Evolutionary conservation across 164 flowering plant genomes (phyloP), one percentile per base, ranked within the genome.

Genomic region (Chloranthus sessilifolius): DNA sequence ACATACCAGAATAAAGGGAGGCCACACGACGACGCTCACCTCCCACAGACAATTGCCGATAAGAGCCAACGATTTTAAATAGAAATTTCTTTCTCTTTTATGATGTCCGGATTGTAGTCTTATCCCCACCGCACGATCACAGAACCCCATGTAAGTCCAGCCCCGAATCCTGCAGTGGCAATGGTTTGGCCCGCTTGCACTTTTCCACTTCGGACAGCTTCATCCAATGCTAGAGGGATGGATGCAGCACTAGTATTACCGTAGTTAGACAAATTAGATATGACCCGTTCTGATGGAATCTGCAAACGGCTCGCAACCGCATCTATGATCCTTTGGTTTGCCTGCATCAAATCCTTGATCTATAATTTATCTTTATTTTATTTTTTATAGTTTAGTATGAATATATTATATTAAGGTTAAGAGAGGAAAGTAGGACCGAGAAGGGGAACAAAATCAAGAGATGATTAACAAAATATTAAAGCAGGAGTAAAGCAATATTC

Each of bases 191-290:
- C 98, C 21, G 82, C 20, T 64, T 78, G 62, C 38, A 90, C 91
- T 67, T 78, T 84, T 44, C 98, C 95, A 29, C 80, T 67, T 55
- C 88, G 64, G 39, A 90, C 83, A 36, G 95, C 94, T 74, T 82
- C 98, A 61, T 90, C 98, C 72, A 90, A 61, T 25, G 95, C 98
- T 71, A 92, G 57, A 0, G 95, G 98, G 50, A 92, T 88, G 10
- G 96, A 92, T 51, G 95, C 96, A 34, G 98, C 94, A 54, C 98
- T 86, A 7, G 96, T 88, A 72, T 92, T 92, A 1, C 98, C 98
- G 54, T 92, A 86, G 33, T 82, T 82, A 15, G 91, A 85, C 70
- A 92, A 60, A 63, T 92, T 92, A 2, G 95, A 83, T 63, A 91
- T 73, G 2, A 88, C 84, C 3, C 76, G 61, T 27, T 83, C 98